Evolutionary conservation across 2,329 filamentous ascomycete species (phyloP), one percentile per base, ranked within the genome.

Genomic region (Cucurbitaria berberidis): DNA sequence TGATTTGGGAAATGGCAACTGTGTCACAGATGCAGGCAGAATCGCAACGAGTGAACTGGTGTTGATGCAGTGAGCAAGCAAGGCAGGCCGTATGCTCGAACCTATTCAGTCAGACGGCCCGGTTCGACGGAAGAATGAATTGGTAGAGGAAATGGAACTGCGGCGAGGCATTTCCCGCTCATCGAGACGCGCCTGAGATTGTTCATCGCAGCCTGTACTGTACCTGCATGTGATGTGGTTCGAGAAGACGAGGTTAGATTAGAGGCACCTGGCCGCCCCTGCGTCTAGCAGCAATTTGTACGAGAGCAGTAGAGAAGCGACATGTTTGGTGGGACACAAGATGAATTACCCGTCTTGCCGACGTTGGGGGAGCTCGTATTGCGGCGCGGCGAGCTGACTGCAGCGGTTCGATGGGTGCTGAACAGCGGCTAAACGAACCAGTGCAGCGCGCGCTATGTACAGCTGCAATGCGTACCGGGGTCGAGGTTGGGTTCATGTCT

Each of bases 211-310:
- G 45, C 38, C 11, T 27, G 19, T 24, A 35, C 18, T 48, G 59
- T 62, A 62, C 59, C 59, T 59, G 59, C 59, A 57, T 59, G 38
- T 32, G 45, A 29, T 45, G n/a, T n/a, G 49, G 38, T 21, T 42
- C 18, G 30, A 48, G 44, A 46, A 53, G 46, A 39, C 27, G 42
- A 48, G 21, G 32, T 41, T 49, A 51, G 29, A 52, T 59, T 51
- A 46, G 43, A 24, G 9, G 34, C 36, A 18, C 49, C 26, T 44
- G 47, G 44, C 44, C 27, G 29, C 53, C 57, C 54, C 57, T 57
- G 57, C 54, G 53, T 48, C 36, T 34, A 35, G 47, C 45, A 57
- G 44, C 9, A 34, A 45, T 40, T 38, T 34, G 26, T 22, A 34
- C 32, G 18, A 24, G 30, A 39, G 34, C 16, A 47, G 39, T 32